These are phyloP conservation scores for Tephrocybe rancida DNA, from an alignment of 768 basidiomycete genomes.

Conservation along the genomic window DNA sequence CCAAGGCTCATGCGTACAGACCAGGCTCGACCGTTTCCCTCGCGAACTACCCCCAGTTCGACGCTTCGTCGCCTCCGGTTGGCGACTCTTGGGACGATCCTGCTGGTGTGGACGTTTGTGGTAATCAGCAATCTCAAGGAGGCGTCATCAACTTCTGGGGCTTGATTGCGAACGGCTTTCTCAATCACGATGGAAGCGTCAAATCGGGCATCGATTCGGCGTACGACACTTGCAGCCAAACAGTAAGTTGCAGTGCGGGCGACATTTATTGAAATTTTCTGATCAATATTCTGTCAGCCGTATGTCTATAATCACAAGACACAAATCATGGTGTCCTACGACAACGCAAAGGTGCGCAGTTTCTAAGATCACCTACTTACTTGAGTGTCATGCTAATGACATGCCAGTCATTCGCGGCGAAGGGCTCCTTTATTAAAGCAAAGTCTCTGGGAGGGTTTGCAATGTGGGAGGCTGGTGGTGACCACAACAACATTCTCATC, in stretches of 20 bases:
- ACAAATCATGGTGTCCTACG: slow-evolving; percentile 52
- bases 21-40: slow-evolving; percentile 37
- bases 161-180: slow-evolving; percentile 56
- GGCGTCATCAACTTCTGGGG: slow-evolving; percentile 70
- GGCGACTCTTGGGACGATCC: slow-evolving; percentile 69
- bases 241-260: slow-evolving; percentile 45
- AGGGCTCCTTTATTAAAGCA: slow-evolving; percentile 60
- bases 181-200: slow-evolving; percentile 48
- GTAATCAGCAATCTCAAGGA: slow-evolving; percentile 46
- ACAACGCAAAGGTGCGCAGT: slow-evolving; percentile 39
- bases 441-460: slow-evolving; percentile 61
- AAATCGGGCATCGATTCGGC: slow-evolving; percentile 51
- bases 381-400: background rate
- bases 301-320: slow-evolving; percentile 44
- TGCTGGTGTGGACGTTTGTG: slow-evolving; percentile 59
- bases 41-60: slow-evolving; percentile 55
- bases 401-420: slow-evolving; percentile 42
- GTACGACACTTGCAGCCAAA: slow-evolving; percentile 73
- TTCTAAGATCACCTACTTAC: background rate
- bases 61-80: slow-evolving; percentile 44
- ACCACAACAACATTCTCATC: slow-evolving; percentile 49
- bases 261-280: background rate
- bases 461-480: slow-evolving; percentile 76
- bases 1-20: slow-evolving; percentile 43
- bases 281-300: slow-evolving; percentile 28